Conservation (phyloP, 805 yeast species). For the Metschnikowia cubensis region DNA sequence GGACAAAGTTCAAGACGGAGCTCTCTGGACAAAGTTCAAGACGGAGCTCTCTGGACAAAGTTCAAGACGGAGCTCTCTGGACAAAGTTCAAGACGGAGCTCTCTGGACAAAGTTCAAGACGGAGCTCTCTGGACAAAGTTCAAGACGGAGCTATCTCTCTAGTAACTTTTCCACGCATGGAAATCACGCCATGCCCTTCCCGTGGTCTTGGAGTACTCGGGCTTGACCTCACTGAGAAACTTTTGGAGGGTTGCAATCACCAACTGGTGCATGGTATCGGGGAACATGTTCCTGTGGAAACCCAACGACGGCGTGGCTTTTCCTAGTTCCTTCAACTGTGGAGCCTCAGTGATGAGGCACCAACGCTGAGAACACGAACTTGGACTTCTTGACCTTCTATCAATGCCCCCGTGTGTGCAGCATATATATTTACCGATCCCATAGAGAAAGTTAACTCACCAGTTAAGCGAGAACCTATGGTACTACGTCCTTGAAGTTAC, state of each 20-base stretch:
- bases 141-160: too few relatives aligned
- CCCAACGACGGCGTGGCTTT: slow-evolving; percentile 98
- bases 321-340: slow-evolving; percentile 86
- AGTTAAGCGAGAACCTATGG: too few relatives aligned
- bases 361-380: slow-evolving; percentile 57
- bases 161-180: too few relatives aligned
- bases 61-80: too few relatives aligned
- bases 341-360: slow-evolving; percentile 80
- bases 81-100: too few relatives aligned
- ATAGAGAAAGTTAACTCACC: too few relatives aligned
- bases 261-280: slow-evolving; percentile 79
- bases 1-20: too few relatives aligned
- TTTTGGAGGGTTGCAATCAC: slow-evolving; percentile 71
- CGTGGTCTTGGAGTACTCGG: slow-evolving; percentile 46
- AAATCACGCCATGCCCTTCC: slow-evolving; percentile 30
- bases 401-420: slow-evolving; percentile 73
- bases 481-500: too few relatives aligned
- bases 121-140: too few relatives aligned
- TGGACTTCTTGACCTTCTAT: slow-evolving; percentile 38
- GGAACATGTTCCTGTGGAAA: slow-evolving; percentile 85
- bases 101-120: too few relatives aligned
- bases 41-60: too few relatives aligned
- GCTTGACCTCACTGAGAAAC: slow-evolving; percentile 65
- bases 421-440: slow-evolving; percentile 89
- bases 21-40: too few relatives aligned